Base-by-base conservation (phyloP, 495 filamentous ascomycete genomes). In the Penicillium goetzii region DNA sequence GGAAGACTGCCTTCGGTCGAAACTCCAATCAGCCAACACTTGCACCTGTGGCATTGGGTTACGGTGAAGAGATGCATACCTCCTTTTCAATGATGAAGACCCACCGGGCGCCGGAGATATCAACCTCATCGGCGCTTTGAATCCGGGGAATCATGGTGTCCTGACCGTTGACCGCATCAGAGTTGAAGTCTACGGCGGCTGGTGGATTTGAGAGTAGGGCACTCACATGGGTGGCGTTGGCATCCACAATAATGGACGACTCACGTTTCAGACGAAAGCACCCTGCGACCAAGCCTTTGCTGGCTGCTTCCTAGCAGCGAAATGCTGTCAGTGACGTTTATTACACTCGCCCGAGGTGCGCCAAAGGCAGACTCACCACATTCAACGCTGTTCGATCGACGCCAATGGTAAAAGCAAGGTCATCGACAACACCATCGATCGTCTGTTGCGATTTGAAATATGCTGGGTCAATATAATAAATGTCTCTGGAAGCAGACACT, bases 11-110 rank as follows among this genome's bases (percentile, higher is more conserved):
- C 92, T 94, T 54, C 47, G 50, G 23, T 45, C 7, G n/a, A 21
- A 7, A 34, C 1, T 0, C 11, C 2, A 38, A 17, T 55, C 17
- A 55, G 52, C 14, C 19, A 34, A 33, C 17, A 51, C 15, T 30
- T 25, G n/a, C 47, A n/a, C 4, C 12, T 17, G 25, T 15, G 47
- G 12, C 25, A 28, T 15, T 51, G 2, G 3, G 15, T 30, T 51
- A 23, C 25, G 28, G 21, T 10, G 19, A 25, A n/a, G 30, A 23
- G 3, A 12, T 32, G 3, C 70, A 47, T 70, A 90, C 92, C 81
- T 99, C 95, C 79, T 99, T 99, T 72, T 99, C 95, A 36, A 99
- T 84, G 0, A 97, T 83, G 0, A 98, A 69, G 28, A 97, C 79
- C 93, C 92, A 97, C 50, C 83, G 73, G 0, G 84, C 71, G 21